Base-by-base conservation (phyloP, 495 filamentous ascomycete species). In the Penicillium salamii region DNA sequence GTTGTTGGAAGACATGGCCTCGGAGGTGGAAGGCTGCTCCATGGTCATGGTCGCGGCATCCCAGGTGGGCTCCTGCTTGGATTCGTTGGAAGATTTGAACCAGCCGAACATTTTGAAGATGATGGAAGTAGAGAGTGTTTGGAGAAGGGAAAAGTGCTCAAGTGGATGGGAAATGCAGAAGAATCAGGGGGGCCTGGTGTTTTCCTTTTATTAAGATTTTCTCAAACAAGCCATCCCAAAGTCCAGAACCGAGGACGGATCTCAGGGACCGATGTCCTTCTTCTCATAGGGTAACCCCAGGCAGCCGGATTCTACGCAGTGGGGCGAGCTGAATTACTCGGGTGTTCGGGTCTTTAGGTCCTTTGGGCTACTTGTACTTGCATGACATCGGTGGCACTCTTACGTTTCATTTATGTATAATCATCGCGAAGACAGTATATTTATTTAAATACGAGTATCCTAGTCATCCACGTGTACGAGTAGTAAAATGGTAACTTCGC, bases 61-160 rank as follows among this genome's bases (percentile, higher is more conserved):
- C 45, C 45, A 48, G 13, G 35, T 48, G 28, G 17, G 17, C 35
- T 48, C 45, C 35, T 48, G 34, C 17, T 39, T 31, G n/a, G 45
- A 31, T 15, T 48, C 45, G 23, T 38, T 38, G 17, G 35, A 39
- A 48, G 45, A 48, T 23, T 48, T 32, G 26, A 48, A 39, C 45
- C 45, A 48, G 23, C 45, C 35, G 45, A 48, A 48, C 45, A 48
- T 48, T 17, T 14, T 39, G 23, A n/a, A 1, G 14, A 38, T 28
- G 1, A 14, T 18, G 13, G 5, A 4, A 15, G 19, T 18, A 24
- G 7, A 23, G 9, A 32, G 17, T 19, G 11, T 14, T 19, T 18
- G 13, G n/a, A n/a, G n/a, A n/a, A 21, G n/a, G 26, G 31, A 32
- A 17, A 28, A 1, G 35, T 29, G 7, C 1, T 32, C 13, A n/a